Evolutionary conservation across 176 grass and related monocot species (phyloP), one percentile per base, ranked within the genome.

Genomic region (Oryza punctata): DNA sequence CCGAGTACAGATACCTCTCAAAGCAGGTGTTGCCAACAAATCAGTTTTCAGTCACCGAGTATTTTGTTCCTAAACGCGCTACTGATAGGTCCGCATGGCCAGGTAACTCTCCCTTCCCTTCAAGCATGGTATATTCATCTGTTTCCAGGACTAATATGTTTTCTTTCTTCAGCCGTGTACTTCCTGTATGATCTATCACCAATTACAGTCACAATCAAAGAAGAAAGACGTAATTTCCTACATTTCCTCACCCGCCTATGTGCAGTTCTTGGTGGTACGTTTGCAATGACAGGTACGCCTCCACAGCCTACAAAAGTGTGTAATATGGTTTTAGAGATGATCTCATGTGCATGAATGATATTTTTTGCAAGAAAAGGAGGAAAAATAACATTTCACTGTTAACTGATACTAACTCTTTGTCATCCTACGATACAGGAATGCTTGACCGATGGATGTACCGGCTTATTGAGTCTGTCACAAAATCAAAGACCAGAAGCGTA

Each of bases 101-200:
- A 92, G 93, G 96, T 99, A 82, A 63, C 29, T 85, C 16, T 60
- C 29, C 21, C 6, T 25, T 70, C 12, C 9, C 38, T 41, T n/a
- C 0, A 65, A 70, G 11, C 49, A 26, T 49, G 77, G 5, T 50
- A 54, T 63, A 15, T 67, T 82, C 77, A 69, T 78, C 72, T 47
- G 2, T 75, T 69, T 75, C 26, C 12, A 76, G 21, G 81, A 29
- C 83, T 89, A 69, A 80, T 61, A 3, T 65, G 1, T 78, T 75
- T 81, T 78, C 37, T 15, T 72, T 80, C 6, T 85, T 75, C 86
- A 99, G 96, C 93, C 67, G 96, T 99, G 28, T 99, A 92, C 84
- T 99, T 99, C 76, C 67, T 99, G 74, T 99, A 99, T 81, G 96
- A 99, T 89, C 89, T 99, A 33, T 99, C 96, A 41, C 96, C 96